Base-by-base conservation (phyloP, 768 basidiomycete species). In the Candolleomyces efflorescens region DNA sequence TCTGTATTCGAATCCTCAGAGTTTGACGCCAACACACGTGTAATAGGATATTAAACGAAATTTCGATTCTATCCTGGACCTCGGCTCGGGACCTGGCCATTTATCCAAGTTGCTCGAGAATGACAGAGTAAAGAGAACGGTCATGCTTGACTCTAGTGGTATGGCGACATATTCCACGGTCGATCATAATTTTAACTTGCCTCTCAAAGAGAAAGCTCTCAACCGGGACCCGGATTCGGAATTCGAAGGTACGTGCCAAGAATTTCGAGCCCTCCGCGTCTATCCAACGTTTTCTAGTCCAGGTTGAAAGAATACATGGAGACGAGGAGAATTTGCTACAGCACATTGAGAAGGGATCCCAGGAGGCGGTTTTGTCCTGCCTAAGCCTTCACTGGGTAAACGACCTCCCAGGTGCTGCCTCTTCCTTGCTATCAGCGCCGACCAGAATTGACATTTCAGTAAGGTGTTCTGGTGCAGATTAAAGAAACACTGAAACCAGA, bases 331-430 rank as follows among this genome's bases (percentile, higher is more conserved):
- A 81, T 32, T 72, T 98, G 1, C 78, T 95, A 2, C 73, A 82
- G 44, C 69, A 77, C 18, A 74, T 98, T 11, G 76, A 80, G 4
- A 84, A 77, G 2, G 81, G 89, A 59, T 91, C 92, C 13, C 89
- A 95, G 67, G 96, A 98, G 66, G 93, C 91, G 17, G 83, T 98
- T 47, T 86, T 97, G 23, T 95, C 93, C 12, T 95, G 92, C 68
- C 80, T 97, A 3, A 89, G 87, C 63, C 78, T 98, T 44, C 97
- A 99, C 61, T 99, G 97, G 97, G 84, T 97, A 12, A 98, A 98
- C 64, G 97, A 99, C 73, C 81, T 99, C 5, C 96, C 94, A 60
- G 94, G 95, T 92, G 32, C 24, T 79, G 50, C 41, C 20, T n/a
- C 15, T 45, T 26, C 53, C 43, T 50, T 43, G 55, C 20, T 47